Evolutionary conservation across 805 yeast species (phyloP), one percentile per base, ranked within the genome.

Genomic region (Candida chilensis): DNA sequence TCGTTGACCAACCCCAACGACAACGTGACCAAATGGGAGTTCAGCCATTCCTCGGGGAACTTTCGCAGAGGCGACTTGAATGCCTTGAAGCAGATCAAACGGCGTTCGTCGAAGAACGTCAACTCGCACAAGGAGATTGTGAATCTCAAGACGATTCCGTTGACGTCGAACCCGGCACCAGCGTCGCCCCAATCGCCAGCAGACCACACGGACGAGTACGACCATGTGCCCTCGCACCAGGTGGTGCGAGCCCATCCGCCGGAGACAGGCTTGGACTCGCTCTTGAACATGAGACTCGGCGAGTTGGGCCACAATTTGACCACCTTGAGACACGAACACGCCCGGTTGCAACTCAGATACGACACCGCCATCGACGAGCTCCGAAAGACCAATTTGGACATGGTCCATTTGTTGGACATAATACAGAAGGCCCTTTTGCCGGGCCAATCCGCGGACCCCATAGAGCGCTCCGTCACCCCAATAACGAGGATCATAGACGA

Each of bases 11-110:
- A 47, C 21, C 36, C 41, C 17, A 30, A 41, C 29, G 37, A 41
- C 32, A 41, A 42, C 28, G 18, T 39, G 12, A 36, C 41, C 12
- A 36, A 45, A 11, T 88, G 97, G 97, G 96, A 90, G 57, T 88
- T 88, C 54, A 76, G 78, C 34, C 97, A 88, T 50, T 73, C 83
- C 17, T 76, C 84, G 3, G 84, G 81, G 20, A 67, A 70, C 36
- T 88, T 88, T 57, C 70, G 74, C 40, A 78, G 85, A 31, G 96
- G 95, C 25, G 92, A 87, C 49, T 54, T 74, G 11, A 92, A 78
- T 27, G 64, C 80, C 8, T 57, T 88, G 37, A 71, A 82, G 32
- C 63, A 70, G 11, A 90, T 88, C 48, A 88, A 85, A 52, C 66
- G 97, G 37, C 60, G 96, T 28, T 73, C 92, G 24, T 52, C 55